These are phyloP conservation scores for Neonectria faginata DNA, from an alignment of 2,329 filamentous ascomycete genomes.

Conservation along the genomic window DNA sequence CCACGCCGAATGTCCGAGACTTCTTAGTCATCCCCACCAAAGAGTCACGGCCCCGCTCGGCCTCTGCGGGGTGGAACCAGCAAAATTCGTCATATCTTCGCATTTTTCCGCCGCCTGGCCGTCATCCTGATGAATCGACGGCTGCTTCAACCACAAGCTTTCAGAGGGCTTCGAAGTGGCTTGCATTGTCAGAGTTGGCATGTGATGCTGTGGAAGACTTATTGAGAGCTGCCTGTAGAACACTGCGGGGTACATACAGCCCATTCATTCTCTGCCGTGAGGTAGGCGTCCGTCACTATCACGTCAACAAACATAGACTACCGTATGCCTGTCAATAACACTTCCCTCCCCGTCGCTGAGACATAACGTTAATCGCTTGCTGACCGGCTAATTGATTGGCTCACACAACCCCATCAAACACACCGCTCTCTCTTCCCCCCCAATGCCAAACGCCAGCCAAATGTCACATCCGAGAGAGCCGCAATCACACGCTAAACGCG, in stretches of 20 bases:
- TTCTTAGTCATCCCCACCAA: neutral
- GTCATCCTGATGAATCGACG: too few relatives aligned
- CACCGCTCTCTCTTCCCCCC: neutral
- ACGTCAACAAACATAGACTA: too few relatives aligned
- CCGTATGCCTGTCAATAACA: neutral
- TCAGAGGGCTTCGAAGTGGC: too few relatives aligned
- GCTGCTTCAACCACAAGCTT: too few relatives aligned
- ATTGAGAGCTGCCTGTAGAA: too few relatives aligned
- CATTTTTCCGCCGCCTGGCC: neutral
- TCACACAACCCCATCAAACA: neutral
- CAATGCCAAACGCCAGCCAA: too few relatives aligned
- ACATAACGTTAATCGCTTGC: neutral
- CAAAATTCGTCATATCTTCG: neutral
- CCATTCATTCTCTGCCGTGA: too few relatives aligned
- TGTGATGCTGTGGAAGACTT: too few relatives aligned
- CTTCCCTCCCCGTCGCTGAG: neutral
- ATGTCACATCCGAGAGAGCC: constrained; percentile 9
- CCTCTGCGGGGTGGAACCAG: neutral
- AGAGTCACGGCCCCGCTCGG: neutral
- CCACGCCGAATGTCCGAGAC: neutral
- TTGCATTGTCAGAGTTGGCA: too few relatives aligned
- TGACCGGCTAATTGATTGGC: neutral
- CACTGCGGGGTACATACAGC: too few relatives aligned
- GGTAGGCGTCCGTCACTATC: too few relatives aligned
- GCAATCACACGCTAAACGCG: neutral